Evolutionary conservation across 2,329 filamentous ascomycete species (phyloP), one percentile per base, ranked within the genome.

Genomic region (Diaporthe citriasiana): DNA sequence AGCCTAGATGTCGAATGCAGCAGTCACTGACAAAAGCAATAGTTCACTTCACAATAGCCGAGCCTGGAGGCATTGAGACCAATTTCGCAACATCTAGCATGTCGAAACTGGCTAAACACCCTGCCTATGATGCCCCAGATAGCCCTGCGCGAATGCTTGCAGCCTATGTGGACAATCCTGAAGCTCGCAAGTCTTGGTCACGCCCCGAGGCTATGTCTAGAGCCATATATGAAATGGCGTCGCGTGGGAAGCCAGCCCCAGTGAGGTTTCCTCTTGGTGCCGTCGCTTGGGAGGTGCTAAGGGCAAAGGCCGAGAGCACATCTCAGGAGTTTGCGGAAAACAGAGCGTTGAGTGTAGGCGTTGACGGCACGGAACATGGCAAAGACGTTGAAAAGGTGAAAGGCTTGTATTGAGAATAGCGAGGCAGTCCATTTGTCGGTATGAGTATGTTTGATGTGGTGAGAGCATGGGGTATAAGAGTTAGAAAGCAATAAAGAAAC

Each of bases 11-110:
- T 30, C 19, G 9, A 45, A 55, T 13, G 9, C 13, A 9, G 42
- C 22, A 19, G 25, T 25, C 12, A 40, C 57, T 45, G 30, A 70
- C n/a, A 15, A 17, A 56, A 6, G 9, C 9, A 45, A 70, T 38
- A 83, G 79, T 87, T 56, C 81, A 85, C 70, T 82, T 87, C 53
- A 82, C 80, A 69, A 81, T 83, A 50, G 77, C 86, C 38, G 85
- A 87, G 76, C 86, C 86, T 0, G 83, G 82, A 25, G 83, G 81
- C 4, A 80, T 82, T n/a, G 79, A 81, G 66, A 84, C 83, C 3
- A 82, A 82, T 65, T 84, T 79, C 65, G 79, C 79, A 22, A 79
- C 78, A 13, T 75, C 77, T 17, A 79, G 78, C 33, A 81, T 74
- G 78, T 79, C 75, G 74, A 79, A 83, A 56, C 79, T 80, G 56